These are phyloP conservation scores for Biscogniauxia sp. DNA, from an alignment of 2,329 filamentous ascomycete genomes.

Conservation along the genomic window DNA sequence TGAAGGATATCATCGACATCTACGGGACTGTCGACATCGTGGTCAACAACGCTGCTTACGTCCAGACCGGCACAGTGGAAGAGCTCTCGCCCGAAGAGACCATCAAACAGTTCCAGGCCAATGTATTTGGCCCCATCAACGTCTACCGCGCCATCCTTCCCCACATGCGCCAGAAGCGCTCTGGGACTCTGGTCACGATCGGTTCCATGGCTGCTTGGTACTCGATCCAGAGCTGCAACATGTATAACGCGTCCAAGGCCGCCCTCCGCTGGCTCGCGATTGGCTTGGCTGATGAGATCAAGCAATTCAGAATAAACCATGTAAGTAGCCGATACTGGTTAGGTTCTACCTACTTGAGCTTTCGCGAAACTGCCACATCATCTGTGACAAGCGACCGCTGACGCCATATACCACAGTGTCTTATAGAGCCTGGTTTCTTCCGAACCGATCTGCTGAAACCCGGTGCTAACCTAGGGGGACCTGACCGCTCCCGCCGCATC, in stretches of 20 bases:
- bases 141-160: conserved; percentile 36
- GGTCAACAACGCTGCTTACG: conserved; percentile 46
- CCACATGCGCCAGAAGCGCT: conserved; percentile 31
- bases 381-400: too few species aligned
- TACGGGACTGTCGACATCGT: conserved; percentile 42
- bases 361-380: too few species aligned
- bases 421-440: conserved; percentile 38
- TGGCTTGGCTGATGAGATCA: conserved; percentile 30
- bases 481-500: conserved; percentile 2
- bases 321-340: too few species aligned
- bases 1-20: conserved; percentile 37
- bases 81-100: conserved; percentile 31
- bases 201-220: conserved; percentile 33
- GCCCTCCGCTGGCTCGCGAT: conserved; percentile 28
- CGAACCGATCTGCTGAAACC: conserved; percentile 31
- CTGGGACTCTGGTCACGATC: conserved; percentile 36
- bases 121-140: conserved; percentile 37
- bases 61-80: conserved; percentile 43
- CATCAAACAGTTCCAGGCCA: conserved; percentile 32
- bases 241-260: conserved; percentile 38
- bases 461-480: conserved; percentile 13
- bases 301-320: conserved; percentile 21
- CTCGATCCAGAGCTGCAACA: conserved; percentile 23
- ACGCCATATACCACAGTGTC: conserved; percentile 27
- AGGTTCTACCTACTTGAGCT: too few species aligned